Evolutionary conservation across 2,329 filamentous ascomycete genomes (phyloP).

Genomic region (Zymoseptoria crescenta): DNA sequence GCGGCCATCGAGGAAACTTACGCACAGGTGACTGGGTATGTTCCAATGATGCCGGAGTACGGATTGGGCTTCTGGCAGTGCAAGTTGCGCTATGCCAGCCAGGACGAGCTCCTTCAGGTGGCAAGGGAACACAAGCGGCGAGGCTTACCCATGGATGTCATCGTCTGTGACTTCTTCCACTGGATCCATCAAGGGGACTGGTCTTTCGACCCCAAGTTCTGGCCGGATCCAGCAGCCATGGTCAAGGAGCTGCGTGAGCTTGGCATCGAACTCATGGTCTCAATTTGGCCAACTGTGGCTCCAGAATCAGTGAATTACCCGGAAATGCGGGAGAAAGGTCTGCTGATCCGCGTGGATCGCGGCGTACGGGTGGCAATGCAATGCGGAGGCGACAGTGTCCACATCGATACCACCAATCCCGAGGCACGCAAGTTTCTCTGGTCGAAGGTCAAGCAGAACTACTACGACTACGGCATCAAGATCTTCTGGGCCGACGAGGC

Average conservation of each 20-base stretch:
- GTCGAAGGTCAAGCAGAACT: slow-evolving; percentile 52
- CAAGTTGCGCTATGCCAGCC: slow-evolving; percentile 58
- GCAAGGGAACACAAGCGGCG: slow-evolving; percentile 52
- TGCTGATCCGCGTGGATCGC: slow-evolving; percentile 53
- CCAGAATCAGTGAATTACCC: slow-evolving; percentile 50
- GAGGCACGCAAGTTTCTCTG: slow-evolving; percentile 52
- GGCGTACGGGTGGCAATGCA: slow-evolving; percentile 50
- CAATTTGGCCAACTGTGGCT: slow-evolving; percentile 62
- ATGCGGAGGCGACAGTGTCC: slow-evolving; percentile 50
- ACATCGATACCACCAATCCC: slow-evolving; percentile 59
- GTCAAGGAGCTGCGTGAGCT: slow-evolving; percentile 51
- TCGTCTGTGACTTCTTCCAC: slow-evolving; percentile 63
- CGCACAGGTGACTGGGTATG: slow-evolving; percentile 48
- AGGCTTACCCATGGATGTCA: slow-evolving; percentile 53
- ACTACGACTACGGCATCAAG: slow-evolving; percentile 54
- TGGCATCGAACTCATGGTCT: slow-evolving; percentile 59
- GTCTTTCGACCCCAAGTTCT: slow-evolving; percentile 54
- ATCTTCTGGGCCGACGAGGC: slow-evolving; percentile 64
- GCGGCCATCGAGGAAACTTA: slow-evolving; percentile 51
- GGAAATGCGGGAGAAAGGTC: slow-evolving; percentile 54
- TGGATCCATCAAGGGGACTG: slow-evolving; percentile 61
- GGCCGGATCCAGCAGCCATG: slow-evolving; percentile 59
- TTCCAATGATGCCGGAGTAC: slow-evolving; percentile 62
- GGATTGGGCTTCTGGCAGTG: slow-evolving; percentile 63
- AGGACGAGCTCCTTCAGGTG: slow-evolving; percentile 54